phyloP scores from a whole-genome alignment of 2,329 filamentous ascomycete species.

The Penicillium janthinellum region DNA sequence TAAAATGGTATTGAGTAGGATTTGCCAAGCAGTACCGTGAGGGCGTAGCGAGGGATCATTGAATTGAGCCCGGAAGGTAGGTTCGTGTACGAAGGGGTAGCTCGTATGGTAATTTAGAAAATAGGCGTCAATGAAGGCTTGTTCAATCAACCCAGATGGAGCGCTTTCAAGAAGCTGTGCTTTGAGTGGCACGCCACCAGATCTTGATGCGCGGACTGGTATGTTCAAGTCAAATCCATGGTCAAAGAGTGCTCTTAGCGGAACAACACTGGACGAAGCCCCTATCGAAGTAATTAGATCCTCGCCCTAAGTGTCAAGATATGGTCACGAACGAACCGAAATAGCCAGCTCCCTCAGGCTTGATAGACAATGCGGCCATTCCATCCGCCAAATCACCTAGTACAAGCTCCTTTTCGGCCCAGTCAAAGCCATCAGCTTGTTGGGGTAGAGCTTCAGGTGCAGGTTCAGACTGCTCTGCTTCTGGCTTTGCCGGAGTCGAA shows the following conservation, averaged over 20 bases:
- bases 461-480: conserved; percentile 37
- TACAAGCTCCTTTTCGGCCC: conserved; percentile 43
- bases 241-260: conserved; percentile 41
- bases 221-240: conserved; percentile 45
- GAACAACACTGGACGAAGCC: conserved; percentile 44
- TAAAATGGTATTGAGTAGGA: conserved; percentile 49
- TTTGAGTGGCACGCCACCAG: conserved; percentile 39
- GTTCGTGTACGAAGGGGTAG: conserved; percentile 53
- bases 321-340: conserved; percentile 30
- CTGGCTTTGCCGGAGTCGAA: conserved; percentile 39
- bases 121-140: conserved; percentile 49
- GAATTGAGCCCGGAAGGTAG: conserved; percentile 51
- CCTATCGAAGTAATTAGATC: conserved; percentile 22
- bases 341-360: conserved; percentile 44
- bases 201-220: conserved; percentile 32
- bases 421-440: conserved; percentile 44
- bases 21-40: conserved; percentile 47
- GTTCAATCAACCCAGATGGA: conserved; percentile 42
- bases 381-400: conserved; percentile 44
- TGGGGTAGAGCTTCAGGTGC: conserved; percentile 49
- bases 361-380: conserved; percentile 45
- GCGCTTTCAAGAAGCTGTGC: conserved; percentile 42
- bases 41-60: conserved; percentile 47
- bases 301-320: neutral
- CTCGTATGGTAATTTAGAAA: conserved; percentile 51